Base-by-base conservation (phyloP, 192 early-diverging fungal species). In the Phlyctochytrium arcticum region DNA sequence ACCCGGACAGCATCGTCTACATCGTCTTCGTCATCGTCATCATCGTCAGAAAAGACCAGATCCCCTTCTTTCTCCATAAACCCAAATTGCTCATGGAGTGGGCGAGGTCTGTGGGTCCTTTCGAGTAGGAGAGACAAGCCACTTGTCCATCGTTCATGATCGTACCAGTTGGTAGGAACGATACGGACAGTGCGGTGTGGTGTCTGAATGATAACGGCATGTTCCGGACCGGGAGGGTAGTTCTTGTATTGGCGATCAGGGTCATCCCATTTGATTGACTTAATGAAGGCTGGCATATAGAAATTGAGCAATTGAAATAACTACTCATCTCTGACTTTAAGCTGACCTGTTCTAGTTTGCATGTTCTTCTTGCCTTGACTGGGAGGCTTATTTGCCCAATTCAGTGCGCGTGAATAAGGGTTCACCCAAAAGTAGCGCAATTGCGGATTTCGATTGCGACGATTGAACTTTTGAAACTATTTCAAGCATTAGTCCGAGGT, bases 361-460 rank as follows among this genome's bases (percentile, higher is more conserved):
- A 55, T 67, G 17, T 57, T 66, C 44, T 68, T 61, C 36, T 59
- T 62, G 17, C 69, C 56, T 49, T 76, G 71, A 58, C 56, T 70
- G 4, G 75, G 68, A 9, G 74, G 69, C 23, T 62, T 69, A 5
- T 36, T 24, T 6, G 78, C 58, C 78, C 78, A 80, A 31, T 68
- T 55, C 7, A 80, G 59, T n/a, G 70, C 60, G 32, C 75, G 61
- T 21, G 72, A 70, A 42, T 78, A 80, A 27, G 78, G 78, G 37
- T 78, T 71, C 8, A 80, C 67, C 78, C 78, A 80, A 56, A 80
- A 76, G 56, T 72, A 80, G 3, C 78, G 63, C 42, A 77, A 35
- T 19, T 79, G 58, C 8, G 77, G 77, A 12, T 79, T 79, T 50
- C 63, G 65, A 37, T 70, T 64, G 36, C 67, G 67, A 21, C 77